Evolutionary conservation across 495 filamentous ascomycete species (phyloP), one percentile per base, ranked within the genome.

Genomic region (Aspergillus carlsbadensis): DNA sequence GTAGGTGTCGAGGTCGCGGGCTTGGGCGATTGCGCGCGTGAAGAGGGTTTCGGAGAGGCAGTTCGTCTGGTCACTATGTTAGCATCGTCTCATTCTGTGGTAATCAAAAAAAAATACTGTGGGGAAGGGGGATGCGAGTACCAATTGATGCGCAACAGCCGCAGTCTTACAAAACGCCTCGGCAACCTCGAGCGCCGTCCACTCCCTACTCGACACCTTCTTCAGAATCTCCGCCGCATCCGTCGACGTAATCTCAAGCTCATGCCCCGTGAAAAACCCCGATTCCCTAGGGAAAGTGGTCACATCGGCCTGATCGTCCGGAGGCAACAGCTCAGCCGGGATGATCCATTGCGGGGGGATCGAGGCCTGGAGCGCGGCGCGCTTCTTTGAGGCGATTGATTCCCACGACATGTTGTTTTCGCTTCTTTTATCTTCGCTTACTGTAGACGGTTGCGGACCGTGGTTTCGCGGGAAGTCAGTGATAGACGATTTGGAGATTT

Each of bases 11-110:
- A 78, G 54, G 34, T 71, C 54, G 36, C 62, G 62, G 0, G 77
- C 76, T 20, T 60, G 62, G 24, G 54, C 45, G 10, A 80, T 57
- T 10, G 74, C 76, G 18, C 64, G 42, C 7, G 68, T 57, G 7
- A 83, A 80, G 7, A 87, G 68, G 2, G 86, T 70, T 60, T 88
- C 84, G 3, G 84, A 85, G n/a, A 85, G 60, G 61, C 84, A 86
- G 61, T 82, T 76, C 20, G 69, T 74, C 76, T 65, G 6, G 1
- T 10, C 13, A n/a, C 6, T 10, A 10, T n/a, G 26, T 36, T 34
- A 46, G 34, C 15, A n/a, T n/a, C n/a, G n/a, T 26, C 15, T 42
- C 11, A 21, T 8, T 3, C 20, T 10, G 3, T 40, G 20, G 36
- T 17, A 6, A 18, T 11, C 37, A n/a, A 42, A 21, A 64, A 10